phyloP scores from a whole-genome alignment of 2,329 filamentous ascomycete genomes.

The Myriosclerotinia duriaeana region DNA sequence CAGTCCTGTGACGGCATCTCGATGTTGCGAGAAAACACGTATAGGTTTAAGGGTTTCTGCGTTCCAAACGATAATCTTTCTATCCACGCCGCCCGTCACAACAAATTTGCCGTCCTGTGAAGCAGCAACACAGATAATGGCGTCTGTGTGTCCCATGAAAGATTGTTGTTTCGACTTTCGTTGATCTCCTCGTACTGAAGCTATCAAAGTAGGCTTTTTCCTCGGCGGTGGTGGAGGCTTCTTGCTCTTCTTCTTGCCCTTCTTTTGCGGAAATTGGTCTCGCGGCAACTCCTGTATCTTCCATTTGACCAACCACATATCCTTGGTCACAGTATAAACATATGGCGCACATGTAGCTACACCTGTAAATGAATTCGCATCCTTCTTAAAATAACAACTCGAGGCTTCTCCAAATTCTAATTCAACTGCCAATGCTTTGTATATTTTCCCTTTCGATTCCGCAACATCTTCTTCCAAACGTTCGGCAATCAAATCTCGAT shows the following conservation, averaged over 20 bases:
- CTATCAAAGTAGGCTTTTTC: conserved; percentile 62
- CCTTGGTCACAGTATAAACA: conserved; percentile 86
- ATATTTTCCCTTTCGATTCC: conserved; percentile 86
- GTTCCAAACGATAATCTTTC: conserved; percentile 84
- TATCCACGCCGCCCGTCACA: conserved; percentile 84
- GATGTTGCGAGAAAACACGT: conserved; percentile 86
- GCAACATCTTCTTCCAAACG: conserved; percentile 88
- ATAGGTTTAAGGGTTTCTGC: conserved; percentile 74
- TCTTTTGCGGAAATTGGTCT: conserved; percentile 58
- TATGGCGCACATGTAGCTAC: conserved; percentile 77
- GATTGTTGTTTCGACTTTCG: conserved; percentile 60
- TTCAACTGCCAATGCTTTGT: conserved; percentile 73
- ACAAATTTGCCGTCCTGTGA: conserved; percentile 89
- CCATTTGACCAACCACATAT: conserved; percentile 86
- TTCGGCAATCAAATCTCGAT: conserved; percentile 88
- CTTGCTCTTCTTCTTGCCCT: conserved; percentile 52
- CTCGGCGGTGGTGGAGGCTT: conserved; percentile 58
- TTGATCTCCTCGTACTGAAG: conserved; percentile 61
- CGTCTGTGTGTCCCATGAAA: conserved; percentile 75
- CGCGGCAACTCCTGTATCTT: conserved; percentile 67
- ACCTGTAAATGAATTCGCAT: conserved; percentile 74
- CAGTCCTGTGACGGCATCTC: conserved; percentile 80
- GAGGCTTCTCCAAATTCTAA: conserved; percentile 67
- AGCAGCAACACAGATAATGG: conserved; percentile 80
- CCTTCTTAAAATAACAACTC: conserved; percentile 73